Evolutionary conservation across 495 filamentous ascomycete genomes (phyloP).

Genomic region (Echria macrotheca): DNA sequence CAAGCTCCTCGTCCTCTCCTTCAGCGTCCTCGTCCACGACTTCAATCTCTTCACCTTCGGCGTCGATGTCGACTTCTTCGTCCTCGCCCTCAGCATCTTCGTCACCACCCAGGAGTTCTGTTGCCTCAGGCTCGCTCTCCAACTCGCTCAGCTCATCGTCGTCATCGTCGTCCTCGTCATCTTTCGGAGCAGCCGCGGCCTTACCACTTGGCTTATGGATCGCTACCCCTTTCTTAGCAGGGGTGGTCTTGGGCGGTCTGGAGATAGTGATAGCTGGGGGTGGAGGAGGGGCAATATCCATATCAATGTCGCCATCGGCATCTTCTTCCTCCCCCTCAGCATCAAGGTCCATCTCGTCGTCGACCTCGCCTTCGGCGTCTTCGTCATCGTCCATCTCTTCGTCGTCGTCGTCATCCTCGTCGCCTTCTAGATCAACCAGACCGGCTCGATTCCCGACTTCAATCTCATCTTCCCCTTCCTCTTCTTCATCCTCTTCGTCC

Average conservation of each 20-base stretch:
- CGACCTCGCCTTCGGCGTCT: conserved; percentile 33
- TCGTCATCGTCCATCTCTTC: conserved; percentile 39
- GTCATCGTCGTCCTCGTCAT: conserved; percentile 41
- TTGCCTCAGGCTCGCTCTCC: conserved; percentile 41
- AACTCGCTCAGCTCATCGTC: conserved; percentile 45
- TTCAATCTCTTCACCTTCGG: conserved; percentile 61
- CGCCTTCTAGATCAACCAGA: too few species aligned
- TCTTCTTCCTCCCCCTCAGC: conserved; percentile 41
- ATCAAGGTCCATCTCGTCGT: conserved; percentile 22
- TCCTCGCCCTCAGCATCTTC: conserved; percentile 50
- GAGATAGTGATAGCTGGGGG: conserved; percentile 42
- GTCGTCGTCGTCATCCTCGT: conserved; percentile 38
- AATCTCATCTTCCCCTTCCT: conserved; percentile 35
- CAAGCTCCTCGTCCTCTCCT: conserved; percentile 59
- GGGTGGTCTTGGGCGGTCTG: conserved; percentile 13
- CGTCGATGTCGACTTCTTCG: conserved; percentile 47
- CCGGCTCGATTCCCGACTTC: too few species aligned
- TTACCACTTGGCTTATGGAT: conserved; percentile 7
- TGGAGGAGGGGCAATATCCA: conserved; percentile 32
- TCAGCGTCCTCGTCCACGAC: conserved; percentile 48
- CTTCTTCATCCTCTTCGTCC: conserved; percentile 43
- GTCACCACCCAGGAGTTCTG: conserved; percentile 43
- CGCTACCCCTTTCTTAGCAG: conserved; percentile 14
- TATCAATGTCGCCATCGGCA: conserved; percentile 43
- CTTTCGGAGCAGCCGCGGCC: conserved; percentile 19